Evolutionary conservation across 306 rosid species (phyloP), one percentile per base, ranked within the genome.

Genomic region (Cucumis cinereus): DNA sequence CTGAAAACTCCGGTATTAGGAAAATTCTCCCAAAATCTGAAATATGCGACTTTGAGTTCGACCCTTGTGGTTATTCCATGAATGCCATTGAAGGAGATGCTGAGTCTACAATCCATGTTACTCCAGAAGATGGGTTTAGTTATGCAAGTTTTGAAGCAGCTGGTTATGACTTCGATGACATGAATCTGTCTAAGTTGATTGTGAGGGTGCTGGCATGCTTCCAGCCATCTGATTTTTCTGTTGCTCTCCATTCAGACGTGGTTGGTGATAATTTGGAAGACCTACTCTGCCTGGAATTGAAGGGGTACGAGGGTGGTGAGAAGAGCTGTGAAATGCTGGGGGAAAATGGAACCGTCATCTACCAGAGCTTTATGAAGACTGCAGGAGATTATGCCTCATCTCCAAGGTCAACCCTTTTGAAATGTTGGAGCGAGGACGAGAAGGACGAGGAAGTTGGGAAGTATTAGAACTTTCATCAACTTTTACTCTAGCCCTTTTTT

Each of bases 41-140:
- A 7, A 88, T 94, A 40, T 92, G 96, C 1, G 99, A 94, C 57
- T 94, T 90, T 41, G 97, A 94, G 80, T 94, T 94, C 50, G 97
- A 94, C 13, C 99, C 99, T 0, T 94, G 99, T 62, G 99, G 99
- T 0, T 94, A 92, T 78, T 94, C 99, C 8, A 94, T 94, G 99
- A 94, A 94, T 67, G 89, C 89, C 6, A 87, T 94, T 1, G 97
- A 94, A 80, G 95, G 89, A 7, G 80, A 78, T 60, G 99, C 97
- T 19, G 76, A 91, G 59, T 94, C 97, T 40, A 94, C 99, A 0
- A 89, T 94, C 82, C 99, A 94, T 61, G 89, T 94, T 19, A 94
- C 97, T 9, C 99, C 97, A 0, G 99, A 94, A 87, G 99, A 94
- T 50, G 97, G 97, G 30, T 94, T 94, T 84, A 94, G 99, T 45